Evolutionary conservation across 257 asterid genomes (phyloP).

Genomic region (Solanum neorickii): DNA sequence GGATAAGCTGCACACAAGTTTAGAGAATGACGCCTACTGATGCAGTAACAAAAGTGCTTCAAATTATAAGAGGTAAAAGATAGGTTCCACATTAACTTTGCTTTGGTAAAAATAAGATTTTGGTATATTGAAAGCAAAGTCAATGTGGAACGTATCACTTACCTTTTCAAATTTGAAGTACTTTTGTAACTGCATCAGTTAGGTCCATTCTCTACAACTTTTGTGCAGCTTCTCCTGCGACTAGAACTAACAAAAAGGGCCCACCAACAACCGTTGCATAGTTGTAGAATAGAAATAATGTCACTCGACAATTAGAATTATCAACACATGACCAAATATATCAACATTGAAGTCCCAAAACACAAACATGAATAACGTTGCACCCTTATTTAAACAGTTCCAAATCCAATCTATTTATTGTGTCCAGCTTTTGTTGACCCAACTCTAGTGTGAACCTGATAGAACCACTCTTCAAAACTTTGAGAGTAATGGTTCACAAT

Average conservation of each 20-base stretch:
- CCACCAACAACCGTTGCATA: not conserved
- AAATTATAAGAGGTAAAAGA: slow-evolving; percentile 62
- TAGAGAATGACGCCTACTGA: slow-evolving; percentile 60
- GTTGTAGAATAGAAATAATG: not conserved
- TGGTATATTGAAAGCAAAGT: not conserved
- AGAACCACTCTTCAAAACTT: no score
- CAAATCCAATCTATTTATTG: no score
- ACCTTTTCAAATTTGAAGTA: not conserved
- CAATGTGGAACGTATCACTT: not conserved
- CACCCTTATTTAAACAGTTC: no score
- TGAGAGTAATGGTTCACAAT: no score
- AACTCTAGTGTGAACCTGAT: no score
- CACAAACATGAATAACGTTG: no score
- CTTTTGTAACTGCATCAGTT: not conserved
- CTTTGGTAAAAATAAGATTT: not conserved
- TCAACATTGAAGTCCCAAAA: no score
- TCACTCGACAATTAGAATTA: slow-evolving; percentile 3
- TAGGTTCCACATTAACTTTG: not conserved
- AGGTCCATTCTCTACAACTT: not conserved
- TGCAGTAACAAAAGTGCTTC: slow-evolving; percentile 60
- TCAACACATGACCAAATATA: no score
- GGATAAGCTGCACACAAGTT: slow-evolving; percentile 86
- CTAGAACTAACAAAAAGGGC: not conserved
- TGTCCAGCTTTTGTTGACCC: no score
- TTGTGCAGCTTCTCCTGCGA: not conserved